Conservation (phyloP, 306 rosid species). For the Citrullus colocynthis region DNA sequence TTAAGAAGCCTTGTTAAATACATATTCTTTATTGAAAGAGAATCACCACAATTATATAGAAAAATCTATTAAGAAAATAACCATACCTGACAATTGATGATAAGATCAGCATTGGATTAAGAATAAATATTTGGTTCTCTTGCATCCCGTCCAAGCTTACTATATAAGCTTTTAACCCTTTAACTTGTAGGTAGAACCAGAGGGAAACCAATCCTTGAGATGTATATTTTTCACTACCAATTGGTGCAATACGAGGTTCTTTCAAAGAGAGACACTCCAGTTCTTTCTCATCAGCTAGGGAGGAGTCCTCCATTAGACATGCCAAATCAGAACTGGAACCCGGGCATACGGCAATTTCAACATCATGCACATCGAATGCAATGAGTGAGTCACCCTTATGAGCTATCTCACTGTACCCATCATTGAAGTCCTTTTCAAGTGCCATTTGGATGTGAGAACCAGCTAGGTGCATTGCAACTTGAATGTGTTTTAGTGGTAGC, state of each 20-base stretch:
- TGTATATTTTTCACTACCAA: conserved; percentile 35
- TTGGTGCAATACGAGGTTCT: conserved; percentile 42
- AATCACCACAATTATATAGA: background rate
- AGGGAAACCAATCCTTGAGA: conserved; percentile 37
- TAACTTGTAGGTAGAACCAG: conserved; percentile 36
- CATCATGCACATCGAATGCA: conserved; percentile 37
- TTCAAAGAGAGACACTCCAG: conserved; percentile 33
- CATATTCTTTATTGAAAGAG: background rate
- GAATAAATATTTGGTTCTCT: conserved; percentile 35
- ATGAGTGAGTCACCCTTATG: conserved; percentile 32
- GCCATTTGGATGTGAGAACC: conserved; percentile 53
- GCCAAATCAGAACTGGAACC: conserved; percentile 31
- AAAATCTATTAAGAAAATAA: background rate
- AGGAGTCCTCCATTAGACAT: conserved; percentile 23
- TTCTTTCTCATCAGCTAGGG: conserved; percentile 20
- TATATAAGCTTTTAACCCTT: conserved; percentile 52
- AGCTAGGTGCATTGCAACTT: conserved; percentile 53
- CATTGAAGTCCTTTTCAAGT: conserved; percentile 27
- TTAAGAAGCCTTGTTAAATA: background rate
- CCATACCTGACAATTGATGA: conserved; percentile 53
- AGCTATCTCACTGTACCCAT: conserved; percentile 16
- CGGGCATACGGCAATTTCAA: conserved; percentile 58
- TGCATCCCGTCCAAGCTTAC: conserved; percentile 29
- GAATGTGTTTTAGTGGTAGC: conserved; percentile 56
- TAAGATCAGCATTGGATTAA: conserved; percentile 44